These are phyloP conservation scores for Paracoccidioides brasiliensis DNA, from an alignment of 2,329 filamentous ascomycete species.

Conservation along the genomic window DNA sequence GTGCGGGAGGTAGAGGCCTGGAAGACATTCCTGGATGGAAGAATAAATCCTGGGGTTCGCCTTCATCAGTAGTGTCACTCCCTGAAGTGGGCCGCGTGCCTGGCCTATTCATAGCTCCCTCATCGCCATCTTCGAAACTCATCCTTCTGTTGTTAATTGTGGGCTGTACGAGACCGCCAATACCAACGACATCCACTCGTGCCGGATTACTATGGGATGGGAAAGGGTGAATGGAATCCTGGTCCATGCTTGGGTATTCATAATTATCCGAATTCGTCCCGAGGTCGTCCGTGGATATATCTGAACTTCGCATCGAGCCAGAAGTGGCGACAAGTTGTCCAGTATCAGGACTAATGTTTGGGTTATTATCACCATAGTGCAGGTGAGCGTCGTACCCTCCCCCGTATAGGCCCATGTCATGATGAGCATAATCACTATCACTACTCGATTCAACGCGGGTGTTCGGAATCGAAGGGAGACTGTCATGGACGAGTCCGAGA, in stretches of 20 bases:
- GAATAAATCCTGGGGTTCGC: constrained; percentile 79
- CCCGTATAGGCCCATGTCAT: constrained; percentile 63
- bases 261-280: constrained; percentile 21
- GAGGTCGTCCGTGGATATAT: constrained; percentile 9
- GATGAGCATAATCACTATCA: constrained; percentile 57
- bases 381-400: constrained; percentile 55
- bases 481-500: constrained; percentile 29
- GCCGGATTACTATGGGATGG: constrained; percentile 45
- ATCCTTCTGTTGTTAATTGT: constrained; percentile 50
- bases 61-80: constrained; percentile 53
- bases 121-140: constrained; percentile 90
- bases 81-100: constrained; percentile 31
- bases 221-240: constrained; percentile 46
- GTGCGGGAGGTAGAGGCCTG: constrained; percentile 49
- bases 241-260: constrained; percentile 29
- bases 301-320: constrained; percentile 9
- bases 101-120: constrained; percentile 48
- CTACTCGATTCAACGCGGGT: constrained; percentile 35
- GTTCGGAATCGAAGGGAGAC: constrained; percentile 11
- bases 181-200: constrained; percentile 74
- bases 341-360: background rate
- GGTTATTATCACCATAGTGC: constrained; percentile 39
- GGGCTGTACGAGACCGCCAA: constrained; percentile 75
- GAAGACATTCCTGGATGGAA: constrained; percentile 70
- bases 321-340: constrained; percentile 4